phyloP scores from a whole-genome alignment of 2,329 filamentous ascomycete genomes.

The Fragosphaeria purpurea region DNA sequence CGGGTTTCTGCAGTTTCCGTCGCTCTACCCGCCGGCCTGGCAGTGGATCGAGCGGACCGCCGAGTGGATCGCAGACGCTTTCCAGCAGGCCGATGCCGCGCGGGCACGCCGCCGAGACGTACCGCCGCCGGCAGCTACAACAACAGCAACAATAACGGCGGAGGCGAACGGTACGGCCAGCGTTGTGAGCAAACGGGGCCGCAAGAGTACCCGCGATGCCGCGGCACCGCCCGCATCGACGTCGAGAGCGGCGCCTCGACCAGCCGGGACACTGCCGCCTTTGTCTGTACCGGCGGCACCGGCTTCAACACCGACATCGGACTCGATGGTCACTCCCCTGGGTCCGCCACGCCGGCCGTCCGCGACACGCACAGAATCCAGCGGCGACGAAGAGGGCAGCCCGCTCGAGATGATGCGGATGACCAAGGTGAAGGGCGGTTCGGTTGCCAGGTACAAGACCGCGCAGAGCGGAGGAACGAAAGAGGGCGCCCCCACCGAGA shows the following conservation, averaged over 20 bases:
- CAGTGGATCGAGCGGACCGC: conserved; percentile 71
- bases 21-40: conserved; percentile 83
- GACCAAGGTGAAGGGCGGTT: conserved; percentile 26
- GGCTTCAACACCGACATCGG: neutral
- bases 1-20: conserved; percentile 86
- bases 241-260: neutral
- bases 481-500: too few species aligned
- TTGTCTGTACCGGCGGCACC: neutral
- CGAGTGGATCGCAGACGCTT: conserved; percentile 72
- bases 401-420: conserved; percentile 73
- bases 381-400: conserved; percentile 54
- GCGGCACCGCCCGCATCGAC: neutral
- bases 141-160: neutral
- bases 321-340: neutral
- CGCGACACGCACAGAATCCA: conserved; percentile 41
- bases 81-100: conserved; percentile 40
- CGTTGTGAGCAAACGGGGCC: neutral
- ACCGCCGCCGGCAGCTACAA: neutral
- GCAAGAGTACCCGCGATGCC: neutral
- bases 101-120: conserved; percentile 10
- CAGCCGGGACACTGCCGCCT: neutral
- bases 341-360: neutral
- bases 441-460: conserved; percentile 9
- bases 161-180: too few species aligned
- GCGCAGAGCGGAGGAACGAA: too few species aligned